Evolutionary conservation across 352 stramenopile species (phyloP).

Genomic region (Phytophthora melonis): DNA sequence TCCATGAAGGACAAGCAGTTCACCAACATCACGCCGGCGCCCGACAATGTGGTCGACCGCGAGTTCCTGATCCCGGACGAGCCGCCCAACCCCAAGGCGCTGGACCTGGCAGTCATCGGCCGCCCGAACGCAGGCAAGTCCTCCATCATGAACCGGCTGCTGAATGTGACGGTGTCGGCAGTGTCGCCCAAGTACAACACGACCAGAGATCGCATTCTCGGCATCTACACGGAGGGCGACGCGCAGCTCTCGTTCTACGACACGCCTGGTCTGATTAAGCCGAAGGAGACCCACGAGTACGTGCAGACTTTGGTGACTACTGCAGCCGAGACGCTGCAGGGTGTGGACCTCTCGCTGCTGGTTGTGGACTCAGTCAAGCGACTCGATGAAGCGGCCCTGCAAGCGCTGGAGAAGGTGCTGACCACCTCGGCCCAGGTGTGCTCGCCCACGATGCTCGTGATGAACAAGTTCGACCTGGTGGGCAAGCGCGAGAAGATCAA

Average conservation of each 20-base stretch:
- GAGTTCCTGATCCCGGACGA: conserved; percentile 83
- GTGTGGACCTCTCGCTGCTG: conserved; percentile 88
- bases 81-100: conserved; percentile 63
- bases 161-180: conserved; percentile 85
- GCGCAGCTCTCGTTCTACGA: conserved; percentile 89
- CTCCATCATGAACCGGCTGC: conserved; percentile 83
- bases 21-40: conserved; percentile 64
- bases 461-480: conserved; percentile 89
- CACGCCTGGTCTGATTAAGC: conserved; percentile 87
- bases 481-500: conserved; percentile 61
- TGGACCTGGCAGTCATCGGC: conserved; percentile 86
- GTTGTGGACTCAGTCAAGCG: conserved; percentile 88
- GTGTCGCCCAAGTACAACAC: conserved; percentile 92
- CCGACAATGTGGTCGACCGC: conserved; percentile 73
- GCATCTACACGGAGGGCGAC: conserved; percentile 80
- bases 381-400: conserved; percentile 78
- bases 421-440: conserved; percentile 78
- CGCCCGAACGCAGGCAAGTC: conserved; percentile 91
- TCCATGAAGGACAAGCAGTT: conserved; percentile 76
- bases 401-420: conserved; percentile 83
- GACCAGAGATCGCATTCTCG: conserved; percentile 80
- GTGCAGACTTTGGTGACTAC: conserved; percentile 83
- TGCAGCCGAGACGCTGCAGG: conserved; percentile 78
- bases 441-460: conserved; percentile 86
- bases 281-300: conserved; percentile 88